Base-by-base conservation (phyloP, 2,329 filamentous ascomycete genomes). In the Akanthomyces uredinophilus region DNA sequence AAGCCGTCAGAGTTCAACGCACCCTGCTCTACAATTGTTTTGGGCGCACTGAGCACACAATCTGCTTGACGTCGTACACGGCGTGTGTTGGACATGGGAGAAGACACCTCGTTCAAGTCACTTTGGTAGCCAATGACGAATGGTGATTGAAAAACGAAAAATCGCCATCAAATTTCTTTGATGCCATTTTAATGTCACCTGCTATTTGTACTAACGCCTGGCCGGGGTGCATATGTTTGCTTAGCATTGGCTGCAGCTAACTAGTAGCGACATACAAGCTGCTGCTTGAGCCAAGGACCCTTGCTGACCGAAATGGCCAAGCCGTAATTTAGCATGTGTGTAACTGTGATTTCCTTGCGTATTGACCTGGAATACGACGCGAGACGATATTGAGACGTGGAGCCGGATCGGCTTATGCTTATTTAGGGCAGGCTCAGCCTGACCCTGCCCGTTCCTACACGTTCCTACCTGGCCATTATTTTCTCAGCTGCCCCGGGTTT, bases 1-100 rank as follows among this genome's bases (percentile, higher is more conserved):
- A 63, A 66, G 37, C 71, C 72, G 2, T 65, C 47, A 0, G 51
- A 65, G 10, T 73, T 69, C 60, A 68, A 70, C 62, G 61, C 64
- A 47, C 56, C 65, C 1, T 72, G 70, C 53, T 63, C 64, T 1
- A 70, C 63, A 4, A 58, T 71, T 6, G 67, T 62, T 0, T 43
- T 72, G 55, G 68, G 66, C 13, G 68, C 67, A 41, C 49, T 69
- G 24, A 64, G 63, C 20, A 68, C 66, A 5, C 44, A 50, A 35
- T 39, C 37, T 22, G 2, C 27, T 51, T 5, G 16, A 35, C 8
- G 32, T 18, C 11, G 14, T n/a, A 13, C 3, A 18, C 5, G 20
- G 6, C 3, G 24, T 14, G 27, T 24, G 6, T n/a, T 37, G 18
- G 13, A 18, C 18, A n/a, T 18, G 5, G 41, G 41, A 18, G 20